A percentile compares a stretch with the other conserved stretches of the same genome.
phyloP scores from a whole-genome alignment of 1,284 basidiomycete species.

The Puccinia horiana region DNA sequence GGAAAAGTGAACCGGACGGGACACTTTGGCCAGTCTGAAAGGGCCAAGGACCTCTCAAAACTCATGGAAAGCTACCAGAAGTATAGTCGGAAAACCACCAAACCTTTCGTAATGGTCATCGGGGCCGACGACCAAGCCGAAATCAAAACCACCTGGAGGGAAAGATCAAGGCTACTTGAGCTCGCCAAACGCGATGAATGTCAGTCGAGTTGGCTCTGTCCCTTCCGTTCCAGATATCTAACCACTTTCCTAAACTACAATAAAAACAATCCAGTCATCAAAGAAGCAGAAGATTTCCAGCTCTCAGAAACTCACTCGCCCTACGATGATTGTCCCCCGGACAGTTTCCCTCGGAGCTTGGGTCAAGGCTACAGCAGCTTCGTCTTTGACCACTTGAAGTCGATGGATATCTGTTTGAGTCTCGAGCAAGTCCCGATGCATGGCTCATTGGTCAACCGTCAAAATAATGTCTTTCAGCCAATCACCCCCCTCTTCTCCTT shows the following conservation, averaged over 20 bases:
- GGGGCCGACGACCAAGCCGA: conserved; percentile 61
- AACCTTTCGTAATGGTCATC: conserved; percentile 22
- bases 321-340: conserved; percentile 16
- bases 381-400: conserved; percentile 25
- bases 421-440: conserved; percentile 54
- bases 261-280: not conserved
- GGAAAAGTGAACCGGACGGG: conserved; percentile 20
- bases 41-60: conserved; percentile 1
- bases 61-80: conserved; percentile 30
- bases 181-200: conserved; percentile 60
- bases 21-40: not conserved
- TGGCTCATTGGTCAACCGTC: conserved; percentile 51
- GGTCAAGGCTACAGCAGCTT: conserved; percentile 29
- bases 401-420: conserved; percentile 47
- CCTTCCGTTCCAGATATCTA: not conserved
- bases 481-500: conserved; percentile 56
- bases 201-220: conserved; percentile 52
- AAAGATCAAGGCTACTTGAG: conserved; percentile 59
- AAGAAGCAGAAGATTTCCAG: conserved; percentile 5
- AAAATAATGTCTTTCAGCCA: conserved; percentile 50
- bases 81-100: not conserved
- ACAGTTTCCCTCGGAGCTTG: conserved; percentile 1
- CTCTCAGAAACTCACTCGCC: not conserved
- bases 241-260: not conserved
- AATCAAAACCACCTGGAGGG: conserved; percentile 60